A percentile compares a stretch with the other conserved stretches of the same genome.
Evolutionary conservation across 306 rosid genomes (phyloP).

Genomic region (Trifolium dubium): DNA sequence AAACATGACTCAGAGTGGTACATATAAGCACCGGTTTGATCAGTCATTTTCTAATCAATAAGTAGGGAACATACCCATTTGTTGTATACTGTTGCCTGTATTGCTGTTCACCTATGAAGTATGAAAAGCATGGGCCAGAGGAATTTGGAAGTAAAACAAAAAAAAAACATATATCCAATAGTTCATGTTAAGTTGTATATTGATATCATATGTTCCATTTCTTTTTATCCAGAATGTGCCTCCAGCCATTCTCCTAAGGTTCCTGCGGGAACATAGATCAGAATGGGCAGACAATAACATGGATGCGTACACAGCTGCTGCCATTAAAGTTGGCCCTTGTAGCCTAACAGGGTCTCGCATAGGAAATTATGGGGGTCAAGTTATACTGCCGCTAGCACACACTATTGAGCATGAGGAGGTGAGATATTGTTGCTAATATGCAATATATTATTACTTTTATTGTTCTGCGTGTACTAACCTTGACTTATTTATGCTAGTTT

Average conservation of each 20-base stretch:
- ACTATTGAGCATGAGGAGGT: slow-evolving; percentile 98
- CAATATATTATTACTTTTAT: not conserved
- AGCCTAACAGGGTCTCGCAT: slow-evolving; percentile 85
- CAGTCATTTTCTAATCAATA: not conserved
- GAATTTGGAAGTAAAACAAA: not conserved
- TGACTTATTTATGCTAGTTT: slow-evolving; percentile 54
- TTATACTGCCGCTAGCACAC: slow-evolving; percentile 93
- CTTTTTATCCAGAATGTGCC: slow-evolving; percentile 76
- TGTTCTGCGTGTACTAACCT: not conserved
- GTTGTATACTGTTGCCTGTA: slow-evolving; percentile 10
- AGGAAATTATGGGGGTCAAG: slow-evolving; percentile 94
- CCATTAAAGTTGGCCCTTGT: slow-evolving; percentile 94
- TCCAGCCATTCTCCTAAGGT: slow-evolving; percentile 92
- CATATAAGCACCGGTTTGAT: slow-evolving; percentile 21
- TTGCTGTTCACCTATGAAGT: not conserved
- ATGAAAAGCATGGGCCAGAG: not conserved
- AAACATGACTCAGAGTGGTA: slow-evolving; percentile 29
- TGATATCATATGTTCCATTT: slow-evolving; percentile 17
- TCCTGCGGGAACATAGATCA: slow-evolving; percentile 93
- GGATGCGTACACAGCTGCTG: slow-evolving; percentile 97
- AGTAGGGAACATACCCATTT: slow-evolving; percentile 12
- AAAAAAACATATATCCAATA: not conserved
- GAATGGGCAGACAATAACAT: slow-evolving; percentile 98
- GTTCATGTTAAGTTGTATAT: slow-evolving; percentile 8
- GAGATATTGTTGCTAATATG: slow-evolving; percentile 28